phyloP scores from a whole-genome alignment of 495 filamentous ascomycete species.

The Cryomyces minteri region DNA sequence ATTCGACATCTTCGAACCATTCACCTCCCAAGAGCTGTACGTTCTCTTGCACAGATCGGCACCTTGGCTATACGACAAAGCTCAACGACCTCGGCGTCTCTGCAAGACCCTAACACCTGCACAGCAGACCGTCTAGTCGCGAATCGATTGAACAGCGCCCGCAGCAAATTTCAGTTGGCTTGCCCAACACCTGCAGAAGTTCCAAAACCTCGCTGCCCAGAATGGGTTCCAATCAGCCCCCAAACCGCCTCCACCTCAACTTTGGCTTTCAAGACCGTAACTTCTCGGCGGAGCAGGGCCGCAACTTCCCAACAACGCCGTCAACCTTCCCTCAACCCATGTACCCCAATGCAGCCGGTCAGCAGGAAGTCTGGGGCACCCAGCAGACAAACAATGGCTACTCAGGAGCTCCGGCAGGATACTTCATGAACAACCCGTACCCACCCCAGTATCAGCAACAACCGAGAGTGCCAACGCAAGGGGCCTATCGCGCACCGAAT shows the following conservation, averaged over 20 bases:
- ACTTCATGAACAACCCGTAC: conserved; percentile 46
- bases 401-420: conserved; percentile 28
- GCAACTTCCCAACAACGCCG: conserved; percentile 88
- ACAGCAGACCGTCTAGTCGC: too few species aligned
- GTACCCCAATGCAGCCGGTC: conserved; percentile 34
- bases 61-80: too few species aligned
- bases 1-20: too few species aligned
- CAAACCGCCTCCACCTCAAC: conserved; percentile 22
- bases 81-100: too few species aligned
- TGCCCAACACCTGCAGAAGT: too few species aligned
- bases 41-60: too few species aligned
- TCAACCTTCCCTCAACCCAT: conserved; percentile 91
- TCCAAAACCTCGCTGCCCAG: background rate
- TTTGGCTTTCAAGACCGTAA: conserved; percentile 19
- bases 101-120: too few species aligned
- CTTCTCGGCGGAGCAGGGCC: conserved; percentile 22
- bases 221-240: conserved; percentile 9
- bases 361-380: conserved; percentile 29
- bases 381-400: conserved; percentile 33
- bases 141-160: too few species aligned
- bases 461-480: conserved; percentile 29
- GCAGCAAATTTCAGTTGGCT: too few species aligned
- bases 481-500: conserved; percentile 10
- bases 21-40: too few species aligned
- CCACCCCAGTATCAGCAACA: conserved; percentile 43